Percentiles rank a stretch among this genome's conserved stretches.
These are phyloP conservation scores for Hypoxylon sp. DNA, from an alignment of 2,329 filamentous ascomycete genomes.

Conservation along the genomic window DNA sequence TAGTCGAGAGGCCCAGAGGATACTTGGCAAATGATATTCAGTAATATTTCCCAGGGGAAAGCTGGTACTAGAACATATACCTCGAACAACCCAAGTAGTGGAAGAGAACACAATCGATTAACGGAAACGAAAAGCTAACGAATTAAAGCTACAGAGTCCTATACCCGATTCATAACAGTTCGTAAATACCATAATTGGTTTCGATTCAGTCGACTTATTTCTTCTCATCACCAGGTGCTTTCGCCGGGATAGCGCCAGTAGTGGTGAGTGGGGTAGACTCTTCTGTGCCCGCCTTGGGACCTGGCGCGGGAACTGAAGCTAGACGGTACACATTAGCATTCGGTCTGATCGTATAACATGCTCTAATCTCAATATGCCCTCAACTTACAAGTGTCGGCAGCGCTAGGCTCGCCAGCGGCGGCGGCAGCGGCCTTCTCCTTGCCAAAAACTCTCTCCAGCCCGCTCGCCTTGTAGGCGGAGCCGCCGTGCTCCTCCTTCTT, in stretches of 20 bases:
- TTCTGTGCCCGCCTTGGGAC: conserved; percentile 38
- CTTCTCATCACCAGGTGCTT: conserved; percentile 40
- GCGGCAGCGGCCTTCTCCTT: conserved; percentile 55
- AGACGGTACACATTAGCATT: conserved; percentile 9
- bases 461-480: conserved; percentile 66
- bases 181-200: conserved; percentile 14
- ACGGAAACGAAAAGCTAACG: conserved; percentile 8
- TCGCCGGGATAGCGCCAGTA: conserved; percentile 39
- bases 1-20: too few relatives aligned
- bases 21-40: too few relatives aligned
- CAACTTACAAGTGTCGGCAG: conserved; percentile 35
- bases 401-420: conserved; percentile 32
- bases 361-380: neutral
- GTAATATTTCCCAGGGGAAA: too few relatives aligned
- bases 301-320: conserved; percentile 36
- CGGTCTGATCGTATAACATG: neutral
- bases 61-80: too few relatives aligned
- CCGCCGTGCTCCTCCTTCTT: conserved; percentile 74
- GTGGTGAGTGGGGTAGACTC: conserved; percentile 40
- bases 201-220: conserved; percentile 18
- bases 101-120: conserved; percentile 10
- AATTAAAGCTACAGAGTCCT: conserved; percentile 18
- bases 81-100: too few relatives aligned
- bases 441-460: conserved; percentile 65
- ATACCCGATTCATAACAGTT: conserved; percentile 29